Percentiles rank a stretch among this genome's conserved stretches.
Conservation (phyloP, 495 filamentous ascomycete species). For the Podospora conica region DNA sequence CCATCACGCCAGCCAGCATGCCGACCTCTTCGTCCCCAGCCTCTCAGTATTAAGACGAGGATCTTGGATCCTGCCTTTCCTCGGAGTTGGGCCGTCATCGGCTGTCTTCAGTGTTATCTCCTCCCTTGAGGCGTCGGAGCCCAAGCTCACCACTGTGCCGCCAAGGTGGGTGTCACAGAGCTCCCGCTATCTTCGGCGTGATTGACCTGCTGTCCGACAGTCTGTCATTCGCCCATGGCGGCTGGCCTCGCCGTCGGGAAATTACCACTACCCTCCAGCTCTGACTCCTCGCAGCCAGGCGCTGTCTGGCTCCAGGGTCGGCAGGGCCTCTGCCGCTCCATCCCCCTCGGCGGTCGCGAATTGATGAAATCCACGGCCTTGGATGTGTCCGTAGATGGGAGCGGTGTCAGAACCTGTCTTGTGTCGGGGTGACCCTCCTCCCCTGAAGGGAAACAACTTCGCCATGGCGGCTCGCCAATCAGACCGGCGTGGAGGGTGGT, state of each 20-base stretch:
- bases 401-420: not conserved
- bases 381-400: not conserved
- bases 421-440: not conserved
- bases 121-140: not conserved
- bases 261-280: not conserved
- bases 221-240: not conserved
- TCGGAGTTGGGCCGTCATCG: not conserved
- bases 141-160: not conserved
- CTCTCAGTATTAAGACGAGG: not conserved
- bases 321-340: not conserved
- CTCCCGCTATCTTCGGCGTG: not conserved
- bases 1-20: not conserved
- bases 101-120: not conserved
- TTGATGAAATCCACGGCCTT: not conserved
- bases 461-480: not conserved
- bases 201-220: not conserved
- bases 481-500: constrained; percentile 1
- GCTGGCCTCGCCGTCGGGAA: not conserved
- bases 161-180: not conserved
- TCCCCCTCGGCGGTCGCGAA: not conserved
- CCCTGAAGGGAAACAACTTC: not conserved
- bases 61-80: not conserved
- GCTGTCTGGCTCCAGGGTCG: not conserved
- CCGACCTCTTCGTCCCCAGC: not conserved
- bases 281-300: not conserved